Percentiles rank a stretch among this genome's conserved stretches.
Conservation (phyloP, 2,329 filamentous ascomycete genomes). For the Xylaria sp. region DNA sequence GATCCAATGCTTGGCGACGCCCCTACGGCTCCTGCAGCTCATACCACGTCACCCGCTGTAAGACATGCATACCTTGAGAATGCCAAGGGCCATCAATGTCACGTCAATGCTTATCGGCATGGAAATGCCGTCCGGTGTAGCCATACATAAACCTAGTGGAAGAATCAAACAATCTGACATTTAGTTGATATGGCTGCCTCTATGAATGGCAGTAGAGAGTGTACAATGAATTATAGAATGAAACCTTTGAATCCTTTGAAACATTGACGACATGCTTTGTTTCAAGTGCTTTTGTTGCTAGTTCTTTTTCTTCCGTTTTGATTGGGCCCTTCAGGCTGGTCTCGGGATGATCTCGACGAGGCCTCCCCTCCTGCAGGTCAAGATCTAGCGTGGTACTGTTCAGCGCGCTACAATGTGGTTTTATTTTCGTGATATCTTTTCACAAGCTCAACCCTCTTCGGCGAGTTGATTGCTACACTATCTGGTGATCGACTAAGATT, state of each 20-base stretch:
- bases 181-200: neutral
- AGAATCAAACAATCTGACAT: neutral
- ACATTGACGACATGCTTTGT: neutral
- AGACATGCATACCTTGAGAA: slow-evolving; percentile 3
- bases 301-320: neutral
- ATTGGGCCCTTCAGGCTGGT: slow-evolving; percentile 1
- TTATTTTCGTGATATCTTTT: neutral
- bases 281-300: neutral
- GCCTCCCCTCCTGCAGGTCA: slow-evolving; percentile 4
- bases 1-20: slow-evolving; percentile 16
- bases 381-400: slow-evolving; percentile 8
- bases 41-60: slow-evolving; percentile 2
- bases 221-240: neutral
- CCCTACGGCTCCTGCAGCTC: slow-evolving; percentile 15
- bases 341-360: neutral
- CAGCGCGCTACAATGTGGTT: neutral
- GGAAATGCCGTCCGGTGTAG: slow-evolving; percentile 28
- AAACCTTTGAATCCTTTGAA: no score
- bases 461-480: neutral
- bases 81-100: neutral
- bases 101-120: slow-evolving; percentile 18
- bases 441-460: neutral
- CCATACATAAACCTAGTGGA: neutral
- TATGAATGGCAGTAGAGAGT: neutral
- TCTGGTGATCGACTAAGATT: neutral